phyloP scores from a whole-genome alignment of 73 alveolate species.

The Uronychia binucleata region DNA sequence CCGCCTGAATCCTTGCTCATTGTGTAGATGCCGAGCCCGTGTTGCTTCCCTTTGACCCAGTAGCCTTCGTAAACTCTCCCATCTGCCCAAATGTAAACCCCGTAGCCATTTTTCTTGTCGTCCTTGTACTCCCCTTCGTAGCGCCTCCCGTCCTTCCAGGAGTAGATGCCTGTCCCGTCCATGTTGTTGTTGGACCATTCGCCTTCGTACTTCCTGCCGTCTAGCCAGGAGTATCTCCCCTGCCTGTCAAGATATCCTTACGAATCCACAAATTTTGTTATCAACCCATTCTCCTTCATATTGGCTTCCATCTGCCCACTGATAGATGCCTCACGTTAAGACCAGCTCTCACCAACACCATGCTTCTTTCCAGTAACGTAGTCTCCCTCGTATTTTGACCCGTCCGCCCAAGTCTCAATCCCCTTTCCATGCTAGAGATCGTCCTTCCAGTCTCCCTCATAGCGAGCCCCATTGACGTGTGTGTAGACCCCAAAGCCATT shows the following conservation, averaged over 20 bases:
- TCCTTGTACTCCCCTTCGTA: slow-evolving; percentile 57
- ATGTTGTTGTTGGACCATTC: slow-evolving; percentile 71
- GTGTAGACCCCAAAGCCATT: slow-evolving; percentile 87
- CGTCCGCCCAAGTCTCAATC: slow-evolving; percentile 77
- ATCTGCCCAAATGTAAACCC: slow-evolving; percentile 51
- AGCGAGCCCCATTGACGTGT: slow-evolving; percentile 79
- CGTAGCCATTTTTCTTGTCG: slow-evolving; percentile 64
- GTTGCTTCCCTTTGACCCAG: slow-evolving; percentile 52
- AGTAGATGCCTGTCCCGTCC: slow-evolving; percentile 70
- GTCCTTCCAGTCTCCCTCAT: slow-evolving; percentile 82
- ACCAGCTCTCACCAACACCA: slow-evolving; percentile 57
- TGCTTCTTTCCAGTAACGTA: slow-evolving; percentile 67
- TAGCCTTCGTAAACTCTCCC: slow-evolving; percentile 55
- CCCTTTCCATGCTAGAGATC: slow-evolving; percentile 80
- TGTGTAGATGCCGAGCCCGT: slow-evolving; percentile 54
- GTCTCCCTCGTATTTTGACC: slow-evolving; percentile 72
- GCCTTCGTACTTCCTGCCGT: slow-evolving; percentile 79
- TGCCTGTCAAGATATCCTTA: slow-evolving; percentile 12
- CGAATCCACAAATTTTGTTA: slow-evolving; percentile 63
- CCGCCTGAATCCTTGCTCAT: neutral
- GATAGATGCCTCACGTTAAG: slow-evolving; percentile 34
- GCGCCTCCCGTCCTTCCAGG: slow-evolving; percentile 57
- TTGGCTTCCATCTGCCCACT: slow-evolving; percentile 72
- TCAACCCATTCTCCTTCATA: slow-evolving; percentile 75
- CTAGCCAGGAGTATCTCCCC: slow-evolving; percentile 69